Base-by-base conservation (phyloP, 177 flowering plant genomes). In the Vitis hybrid region DNA sequence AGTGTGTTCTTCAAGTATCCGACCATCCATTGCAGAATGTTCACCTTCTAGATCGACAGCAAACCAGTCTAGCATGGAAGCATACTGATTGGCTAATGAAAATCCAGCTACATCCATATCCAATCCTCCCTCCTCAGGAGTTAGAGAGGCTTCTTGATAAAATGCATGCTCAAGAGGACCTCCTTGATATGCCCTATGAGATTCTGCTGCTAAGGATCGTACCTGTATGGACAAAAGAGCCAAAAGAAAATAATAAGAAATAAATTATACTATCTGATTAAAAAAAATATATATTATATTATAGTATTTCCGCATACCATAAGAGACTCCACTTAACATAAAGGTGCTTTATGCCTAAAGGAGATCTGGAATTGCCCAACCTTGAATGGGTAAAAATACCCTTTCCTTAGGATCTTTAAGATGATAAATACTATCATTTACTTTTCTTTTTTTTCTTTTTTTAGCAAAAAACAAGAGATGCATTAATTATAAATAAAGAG, bases 21-120 rank as follows among this genome's bases (percentile, higher is more conserved):
- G 89, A 64, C 97, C 94, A 89, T 93, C 99, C 99, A 96, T 92
- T 56, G 99, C 99, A 76, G 99, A 96, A 82, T 96, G 99, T 82
- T 96, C 98, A 73, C 91, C 99, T 82, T 90, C 99, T 71, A 96
- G 97, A 84, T 96, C 98, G 71, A 96, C 99, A 67, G 98, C 90
- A 83, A 93, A 96, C 99, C 99, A 96, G 57, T 96, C 97, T 69
- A 96, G 81, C 85, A 72, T 84, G 75, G 72, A 33, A 53, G 71
- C 50, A 68, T 96, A 96, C 50, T 85, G 95, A 64, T 79, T 86
- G 49, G 94, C 89, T 69, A 87, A 64, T 67, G 71, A 69, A 75
- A 86, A 79, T 51, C 61, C 74, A 59, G 77, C 68, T 11, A 68
- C 51, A 76, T 83, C 86, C 64, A 65, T 64, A 75, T 82, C 79